Conservation (phyloP, 108 stramenopile genomes). For the Nitzschia sp. region DNA sequence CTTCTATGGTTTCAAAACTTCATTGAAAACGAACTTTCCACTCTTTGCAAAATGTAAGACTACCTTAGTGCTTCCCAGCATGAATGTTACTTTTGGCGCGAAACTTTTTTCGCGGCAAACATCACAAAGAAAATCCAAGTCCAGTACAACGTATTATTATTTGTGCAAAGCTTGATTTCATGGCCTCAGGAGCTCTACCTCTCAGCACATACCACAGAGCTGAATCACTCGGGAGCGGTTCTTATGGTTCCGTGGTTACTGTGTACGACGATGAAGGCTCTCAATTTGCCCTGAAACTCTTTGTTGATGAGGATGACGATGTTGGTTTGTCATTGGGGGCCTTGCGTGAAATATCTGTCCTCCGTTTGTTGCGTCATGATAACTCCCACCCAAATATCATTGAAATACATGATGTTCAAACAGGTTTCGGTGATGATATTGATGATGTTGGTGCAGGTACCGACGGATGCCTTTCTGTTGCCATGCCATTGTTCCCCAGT, state of each 20-base stretch:
- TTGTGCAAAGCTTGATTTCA: conserved; percentile 4
- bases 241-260: conserved; percentile 67
- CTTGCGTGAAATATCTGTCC: conserved; percentile 71
- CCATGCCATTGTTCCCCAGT: conserved; percentile 64
- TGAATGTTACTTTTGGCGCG: too few relatives aligned
- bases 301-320: conserved; percentile 50
- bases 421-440: conserved; percentile 44
- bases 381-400: conserved; percentile 78
- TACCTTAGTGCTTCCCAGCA: too few relatives aligned
- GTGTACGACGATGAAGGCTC: conserved; percentile 86
- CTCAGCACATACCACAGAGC: conserved; percentile 68
- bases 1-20: too few relatives aligned
- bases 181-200: conserved; percentile 78
- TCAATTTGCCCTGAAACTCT: conserved; percentile 74
- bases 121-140: too few relatives aligned
- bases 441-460: conserved; percentile 62
- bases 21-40: too few relatives aligned
- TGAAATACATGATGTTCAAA: conserved; percentile 68
- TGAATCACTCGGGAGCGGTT: conserved; percentile 66
- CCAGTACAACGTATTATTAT: too few relatives aligned
- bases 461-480: conserved; percentile 50
- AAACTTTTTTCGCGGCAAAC: too few relatives aligned
- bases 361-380: conserved; percentile 62
- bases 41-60: too few relatives aligned
- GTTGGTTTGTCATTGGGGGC: conserved; percentile 62